Base-by-base conservation (phyloP, 257 asterid species). In the Penstemon barbatus region DNA sequence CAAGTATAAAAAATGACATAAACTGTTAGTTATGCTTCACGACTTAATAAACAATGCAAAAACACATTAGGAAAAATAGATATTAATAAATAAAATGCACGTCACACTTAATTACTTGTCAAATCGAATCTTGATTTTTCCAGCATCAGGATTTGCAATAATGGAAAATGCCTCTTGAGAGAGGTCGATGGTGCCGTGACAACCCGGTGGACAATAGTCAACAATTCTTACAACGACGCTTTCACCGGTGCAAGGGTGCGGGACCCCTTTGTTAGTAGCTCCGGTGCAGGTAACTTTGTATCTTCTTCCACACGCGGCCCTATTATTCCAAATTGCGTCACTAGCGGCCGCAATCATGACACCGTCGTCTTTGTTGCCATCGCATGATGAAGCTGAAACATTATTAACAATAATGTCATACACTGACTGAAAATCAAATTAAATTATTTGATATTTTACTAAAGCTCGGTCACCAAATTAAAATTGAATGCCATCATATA, bases 271-370 rank as follows among this genome's bases (percentile, higher is more conserved):
- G 63, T 81, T 79, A 3, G 89, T 81, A 3, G 78, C 75, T 3
- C 89, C 89, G 0, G 76, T 79, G 81, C 89, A 84, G 4, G 42
- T 81, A 0, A 84, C 83, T 15, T 48, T 42, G 15, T 81, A 84
- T 4, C 5, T 69, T 57, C 78, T 57, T 38, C 84, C 89, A 33
- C 89, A 84, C 1, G 81, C 83, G 0, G 65, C 80, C 15, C 66
- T 54, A 36, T 81, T 77, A 42, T 39, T 75, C 80, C 81, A 79
- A 8, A 77, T 49, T 11, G 71, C 73, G 52, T 79, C 77, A 42
- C 87, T 79, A 0, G 87, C 87, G 2, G 83, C 83, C n/a, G 84
- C 87, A 13, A 82, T 79, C 82, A 79, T 68, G 50, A 72, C 75
- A 6, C 87, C 84, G 18, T 79, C 74, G 48, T 77, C 9, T 18